These are phyloP conservation scores for Neurospora hispaniola DNA, from an alignment of 495 filamentous ascomycete species.

Conservation along the genomic window DNA sequence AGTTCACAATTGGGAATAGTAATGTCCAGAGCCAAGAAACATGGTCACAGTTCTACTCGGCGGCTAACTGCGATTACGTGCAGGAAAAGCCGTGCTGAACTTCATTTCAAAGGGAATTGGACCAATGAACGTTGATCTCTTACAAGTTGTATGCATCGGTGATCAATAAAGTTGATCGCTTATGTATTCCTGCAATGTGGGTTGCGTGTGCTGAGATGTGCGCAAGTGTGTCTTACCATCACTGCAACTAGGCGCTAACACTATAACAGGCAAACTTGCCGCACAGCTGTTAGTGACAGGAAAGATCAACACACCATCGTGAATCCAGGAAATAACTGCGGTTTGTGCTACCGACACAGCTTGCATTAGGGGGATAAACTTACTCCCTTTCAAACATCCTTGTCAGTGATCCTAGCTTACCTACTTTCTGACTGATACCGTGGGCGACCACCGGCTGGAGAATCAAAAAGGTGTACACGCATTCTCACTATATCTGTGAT, in stretches of 20 bases:
- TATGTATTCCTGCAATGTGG: neutral
- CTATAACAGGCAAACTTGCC: neutral
- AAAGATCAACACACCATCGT: neutral
- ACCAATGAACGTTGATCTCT: neutral
- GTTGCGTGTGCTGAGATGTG: neutral
- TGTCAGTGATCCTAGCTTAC: neutral
- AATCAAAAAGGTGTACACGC: neutral
- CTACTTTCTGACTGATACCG: neutral
- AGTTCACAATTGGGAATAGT: neutral
- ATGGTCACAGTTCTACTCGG: slow-evolving; percentile 1
- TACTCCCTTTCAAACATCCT: neutral
- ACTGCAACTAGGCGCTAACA: neutral
- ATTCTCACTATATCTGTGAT: neutral
- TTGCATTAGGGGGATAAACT: neutral
- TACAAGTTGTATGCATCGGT: neutral
- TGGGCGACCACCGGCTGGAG: neutral
- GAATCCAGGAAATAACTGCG: neutral
- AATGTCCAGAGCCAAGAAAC: neutral
- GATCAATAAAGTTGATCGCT: neutral
- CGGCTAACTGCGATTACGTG: slow-evolving; percentile 12
- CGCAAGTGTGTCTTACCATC: neutral
- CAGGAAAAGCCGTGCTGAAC: neutral
- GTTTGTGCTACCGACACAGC: neutral
- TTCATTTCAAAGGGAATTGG: neutral
- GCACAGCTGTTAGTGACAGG: neutral